phyloP scores from a whole-genome alignment of 768 basidiomycete genomes.

The Suillus alpinus region DNA sequence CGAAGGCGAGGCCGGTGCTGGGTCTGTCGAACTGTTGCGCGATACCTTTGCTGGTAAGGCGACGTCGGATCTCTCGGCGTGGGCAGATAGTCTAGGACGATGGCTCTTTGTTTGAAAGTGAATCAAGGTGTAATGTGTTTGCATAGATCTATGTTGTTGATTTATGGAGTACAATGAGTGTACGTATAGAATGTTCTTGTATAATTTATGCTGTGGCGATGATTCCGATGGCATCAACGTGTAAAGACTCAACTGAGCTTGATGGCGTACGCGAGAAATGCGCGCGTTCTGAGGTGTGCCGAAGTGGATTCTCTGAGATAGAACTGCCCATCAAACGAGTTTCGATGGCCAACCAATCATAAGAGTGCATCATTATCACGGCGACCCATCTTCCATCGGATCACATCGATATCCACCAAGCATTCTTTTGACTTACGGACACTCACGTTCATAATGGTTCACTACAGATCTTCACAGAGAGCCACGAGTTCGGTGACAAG shows the following conservation, averaged over 20 bases:
- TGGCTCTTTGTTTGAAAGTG: constrained; percentile 38
- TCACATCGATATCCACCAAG: background rate
- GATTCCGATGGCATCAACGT: background rate
- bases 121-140: background rate
- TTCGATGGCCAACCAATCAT: background rate
- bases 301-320: background rate
- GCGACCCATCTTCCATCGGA: background rate
- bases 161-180: background rate
- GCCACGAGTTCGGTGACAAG: too few relatives aligned
- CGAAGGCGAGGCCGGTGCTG: background rate
- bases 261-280: background rate
- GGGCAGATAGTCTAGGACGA: constrained; percentile 35
- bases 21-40: constrained; percentile 9
- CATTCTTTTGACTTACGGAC: background rate
- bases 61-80: constrained; percentile 28
- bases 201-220: background rate
- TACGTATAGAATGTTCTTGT: background rate
- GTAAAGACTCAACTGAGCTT: background rate
- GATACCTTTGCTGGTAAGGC: constrained; percentile 26
- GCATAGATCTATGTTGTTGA: background rate
- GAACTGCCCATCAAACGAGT: background rate
- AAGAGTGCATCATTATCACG: background rate
- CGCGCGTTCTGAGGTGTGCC: background rate
- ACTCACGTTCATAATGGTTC: too few relatives aligned
- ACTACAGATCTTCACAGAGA: too few relatives aligned